These are phyloP conservation scores for Lagenidium sp. DNA, from an alignment of 352 stramenopile genomes.

Conservation along the genomic window DNA sequence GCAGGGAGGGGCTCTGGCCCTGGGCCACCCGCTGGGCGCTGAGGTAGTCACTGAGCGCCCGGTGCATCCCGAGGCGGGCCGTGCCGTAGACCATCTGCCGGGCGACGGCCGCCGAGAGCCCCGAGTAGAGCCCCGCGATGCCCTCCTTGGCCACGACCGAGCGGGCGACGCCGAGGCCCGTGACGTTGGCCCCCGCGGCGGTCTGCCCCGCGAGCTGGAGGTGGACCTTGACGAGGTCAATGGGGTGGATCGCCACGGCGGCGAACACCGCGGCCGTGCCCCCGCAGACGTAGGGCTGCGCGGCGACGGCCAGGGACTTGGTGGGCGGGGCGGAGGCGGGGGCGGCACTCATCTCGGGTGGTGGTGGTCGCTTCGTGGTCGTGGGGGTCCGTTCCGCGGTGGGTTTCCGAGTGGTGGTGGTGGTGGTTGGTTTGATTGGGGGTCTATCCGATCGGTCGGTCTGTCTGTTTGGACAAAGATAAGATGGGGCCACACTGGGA, in stretches of 20 bases:
- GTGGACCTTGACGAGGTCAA: constrained; percentile 89
- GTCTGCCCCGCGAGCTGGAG: constrained; percentile 82
- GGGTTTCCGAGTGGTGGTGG: neutral
- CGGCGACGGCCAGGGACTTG: constrained; percentile 38
- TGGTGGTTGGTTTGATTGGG: neutral
- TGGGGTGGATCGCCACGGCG: constrained; percentile 81
- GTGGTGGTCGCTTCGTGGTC: constrained; percentile 8
- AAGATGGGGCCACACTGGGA: too few species aligned
- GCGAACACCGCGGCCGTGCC: constrained; percentile 66
- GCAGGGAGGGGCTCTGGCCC: constrained; percentile 57
- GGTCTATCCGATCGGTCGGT: too few species aligned
- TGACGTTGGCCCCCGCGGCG: constrained; percentile 51
- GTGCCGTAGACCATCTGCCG: constrained; percentile 85
- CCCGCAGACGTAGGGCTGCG: constrained; percentile 77
- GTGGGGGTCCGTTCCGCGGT: constrained; percentile 5
- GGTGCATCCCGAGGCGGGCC: constrained; percentile 78
- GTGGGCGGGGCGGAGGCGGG: constrained; percentile 20
- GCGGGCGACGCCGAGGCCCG: constrained; percentile 60
- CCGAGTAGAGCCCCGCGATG: constrained; percentile 74
- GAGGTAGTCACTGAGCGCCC: constrained; percentile 73
- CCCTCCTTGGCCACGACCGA: constrained; percentile 78
- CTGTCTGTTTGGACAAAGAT: too few species aligned
- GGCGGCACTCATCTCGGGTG: neutral
- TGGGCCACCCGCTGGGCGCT: constrained; percentile 58
- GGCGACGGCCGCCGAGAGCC: constrained; percentile 69